Base-by-base conservation (phyloP, 257 asterid genomes). In the Solanum microdontum region DNA sequence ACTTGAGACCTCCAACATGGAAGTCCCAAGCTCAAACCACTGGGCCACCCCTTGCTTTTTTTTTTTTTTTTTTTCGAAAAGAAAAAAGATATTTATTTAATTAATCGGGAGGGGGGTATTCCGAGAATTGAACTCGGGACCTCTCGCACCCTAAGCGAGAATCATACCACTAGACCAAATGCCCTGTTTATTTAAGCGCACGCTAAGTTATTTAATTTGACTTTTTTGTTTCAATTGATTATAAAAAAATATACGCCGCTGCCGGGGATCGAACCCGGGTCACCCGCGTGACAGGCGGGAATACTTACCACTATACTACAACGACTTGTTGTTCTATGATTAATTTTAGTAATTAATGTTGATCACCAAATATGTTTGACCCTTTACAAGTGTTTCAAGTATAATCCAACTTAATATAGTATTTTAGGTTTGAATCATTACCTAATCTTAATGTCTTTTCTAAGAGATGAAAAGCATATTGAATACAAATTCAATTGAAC, bases 211-310 rank as follows among this genome's bases (percentile, higher is more conserved):
- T 0, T 48, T 4, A 45, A 0, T 48, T 48, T 48, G 17, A 2
- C 21, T 48, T 48, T 48, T 5, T 48, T 13, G 15, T 19, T 55
- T 19, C 24, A 55, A 23, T 55, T 3, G 66, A 55, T 55, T 55
- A 1, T 19, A 7, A 26, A 68, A 13, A 7, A 28, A 0, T 1
- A 7, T 12, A 0, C 94, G 97, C 98, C 97, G 95, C 88, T 94
- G 98, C 95, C 97, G 97, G 98, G 98, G 98, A 95, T 93, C 96
- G 97, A 96, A 95, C 98, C 97, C 96, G 96, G 97, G 98, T 96
- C 96, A 88, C 96, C 96, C 95, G 96, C 95, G 97, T 94, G 95
- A 94, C 98, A 96, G 98, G 99, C 94, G 94, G 96, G 96, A 90
- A 94, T 96, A 94, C 99, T 95, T 14, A 95, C 97, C 98, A 93